phyloP scores from a whole-genome alignment of 441 rosid genomes.

The Geranium incanum region DNA sequence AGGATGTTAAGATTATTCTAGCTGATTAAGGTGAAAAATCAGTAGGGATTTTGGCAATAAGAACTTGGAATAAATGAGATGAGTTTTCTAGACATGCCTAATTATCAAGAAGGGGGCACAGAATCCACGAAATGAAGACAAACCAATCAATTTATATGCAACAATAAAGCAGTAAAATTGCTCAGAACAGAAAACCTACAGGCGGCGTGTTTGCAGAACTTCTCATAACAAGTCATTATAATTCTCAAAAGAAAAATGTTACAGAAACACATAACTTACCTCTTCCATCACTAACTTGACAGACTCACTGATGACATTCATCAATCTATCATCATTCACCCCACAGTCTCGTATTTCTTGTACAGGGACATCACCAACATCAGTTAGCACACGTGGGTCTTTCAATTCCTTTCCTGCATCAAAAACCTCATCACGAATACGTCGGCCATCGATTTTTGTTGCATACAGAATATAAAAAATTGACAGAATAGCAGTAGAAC shows the following conservation, averaged over 20 bases:
- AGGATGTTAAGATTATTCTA: too few relatives aligned
- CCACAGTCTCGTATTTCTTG: constrained; percentile 97
- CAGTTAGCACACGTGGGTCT: constrained; percentile 85
- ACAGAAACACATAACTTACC: constrained; percentile 31
- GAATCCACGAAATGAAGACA: too few relatives aligned
- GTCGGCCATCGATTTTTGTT: background rate
- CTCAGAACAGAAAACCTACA: background rate
- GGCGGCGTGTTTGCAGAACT: too few relatives aligned
- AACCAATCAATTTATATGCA: too few relatives aligned
- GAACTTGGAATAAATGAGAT: too few relatives aligned
- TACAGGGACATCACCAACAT: constrained; percentile 93
- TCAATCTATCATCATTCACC: constrained; percentile 83
- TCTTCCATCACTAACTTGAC: constrained; percentile 90
- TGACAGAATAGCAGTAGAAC: background rate
- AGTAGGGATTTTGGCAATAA: too few relatives aligned
- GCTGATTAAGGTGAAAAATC: too few relatives aligned
- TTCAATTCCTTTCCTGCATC: constrained; percentile 69
- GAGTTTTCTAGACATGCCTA: too few relatives aligned
- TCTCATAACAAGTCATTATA: background rate
- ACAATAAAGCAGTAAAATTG: background rate
- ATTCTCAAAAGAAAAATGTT: constrained; percentile 10
- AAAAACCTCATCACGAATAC: background rate
- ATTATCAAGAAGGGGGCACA: too few relatives aligned
- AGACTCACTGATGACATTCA: constrained; percentile 78
- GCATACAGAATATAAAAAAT: background rate